phyloP scores from a whole-genome alignment of 441 rosid genomes.

The Erysimum pusillum region DNA sequence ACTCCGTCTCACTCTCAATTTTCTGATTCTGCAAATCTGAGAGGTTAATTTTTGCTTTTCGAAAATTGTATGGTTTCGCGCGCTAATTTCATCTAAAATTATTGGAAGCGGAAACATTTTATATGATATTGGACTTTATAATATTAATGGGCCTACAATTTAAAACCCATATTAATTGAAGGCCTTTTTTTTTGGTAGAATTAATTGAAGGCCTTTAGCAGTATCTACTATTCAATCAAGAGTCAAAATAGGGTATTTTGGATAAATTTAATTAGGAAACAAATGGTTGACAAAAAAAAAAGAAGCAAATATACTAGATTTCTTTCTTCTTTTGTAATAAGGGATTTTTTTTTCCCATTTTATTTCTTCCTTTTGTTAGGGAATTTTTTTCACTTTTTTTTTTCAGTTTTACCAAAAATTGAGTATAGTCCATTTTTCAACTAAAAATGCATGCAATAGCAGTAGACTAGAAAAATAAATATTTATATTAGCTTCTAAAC shows the following conservation, averaged over 20 bases:
- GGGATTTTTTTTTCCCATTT: not conserved
- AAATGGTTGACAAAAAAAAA: not conserved
- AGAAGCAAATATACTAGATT: not conserved
- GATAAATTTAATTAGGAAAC: not conserved
- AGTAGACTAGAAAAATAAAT: not conserved
- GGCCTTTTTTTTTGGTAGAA: too few relatives aligned
- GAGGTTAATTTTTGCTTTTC: not conserved
- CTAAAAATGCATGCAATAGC: not conserved
- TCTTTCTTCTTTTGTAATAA: not conserved
- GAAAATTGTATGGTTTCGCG: slow-evolving; percentile 31
- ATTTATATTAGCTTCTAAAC: not conserved
- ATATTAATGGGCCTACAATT: not conserved
- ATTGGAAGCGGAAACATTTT: slow-evolving; percentile 17
- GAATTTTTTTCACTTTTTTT: not conserved
- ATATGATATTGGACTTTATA: slow-evolving; percentile 2
- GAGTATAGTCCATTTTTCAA: not conserved
- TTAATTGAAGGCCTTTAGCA: not conserved
- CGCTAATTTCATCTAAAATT: slow-evolving; percentile 16
- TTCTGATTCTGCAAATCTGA: slow-evolving; percentile 10
- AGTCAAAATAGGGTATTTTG: not conserved
- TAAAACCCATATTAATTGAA: not conserved
- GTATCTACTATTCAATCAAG: not conserved
- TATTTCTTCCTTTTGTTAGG: not conserved
- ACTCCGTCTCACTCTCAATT: not conserved
- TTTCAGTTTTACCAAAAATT: too few relatives aligned